These are phyloP conservation scores for Gastrolobium villosum DNA, from an alignment of 306 rosid genomes.

Conservation along the genomic window DNA sequence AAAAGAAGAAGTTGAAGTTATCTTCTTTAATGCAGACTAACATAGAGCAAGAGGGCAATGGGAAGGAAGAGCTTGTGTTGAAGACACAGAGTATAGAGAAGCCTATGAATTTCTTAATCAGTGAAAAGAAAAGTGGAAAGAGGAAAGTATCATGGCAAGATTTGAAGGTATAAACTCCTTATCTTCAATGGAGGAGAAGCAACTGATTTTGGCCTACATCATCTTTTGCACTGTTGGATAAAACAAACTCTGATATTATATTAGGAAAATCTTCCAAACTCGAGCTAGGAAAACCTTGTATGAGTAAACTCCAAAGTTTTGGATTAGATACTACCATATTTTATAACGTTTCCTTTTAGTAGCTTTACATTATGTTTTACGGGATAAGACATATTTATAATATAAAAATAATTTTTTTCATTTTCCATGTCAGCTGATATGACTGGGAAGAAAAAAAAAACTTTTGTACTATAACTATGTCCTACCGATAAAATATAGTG, in stretches of 20 bases:
- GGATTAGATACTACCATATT: background rate
- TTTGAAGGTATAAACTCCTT: conserved; percentile 44
- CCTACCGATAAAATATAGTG: too few relatives aligned
- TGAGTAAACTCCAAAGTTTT: background rate
- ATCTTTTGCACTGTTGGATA: background rate
- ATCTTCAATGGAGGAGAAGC: background rate
- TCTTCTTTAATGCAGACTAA: conserved; percentile 43
- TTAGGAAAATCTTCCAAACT: conserved; percentile 1
- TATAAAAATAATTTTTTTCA: too few relatives aligned
- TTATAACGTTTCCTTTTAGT: too few relatives aligned
- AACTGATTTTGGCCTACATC: background rate
- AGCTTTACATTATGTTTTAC: too few relatives aligned
- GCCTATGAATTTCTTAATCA: conserved; percentile 42
- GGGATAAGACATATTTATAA: too few relatives aligned
- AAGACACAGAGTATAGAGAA: conserved; percentile 45
- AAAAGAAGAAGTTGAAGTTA: background rate
- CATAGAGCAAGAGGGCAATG: conserved; percentile 13
- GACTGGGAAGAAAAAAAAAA: background rate
- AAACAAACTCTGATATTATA: conserved; percentile 6
- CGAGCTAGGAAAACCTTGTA: conserved; percentile 1
- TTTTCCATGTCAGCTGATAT: too few relatives aligned
- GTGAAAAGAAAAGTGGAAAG: conserved; percentile 46
- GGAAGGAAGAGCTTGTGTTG: conserved; percentile 25
- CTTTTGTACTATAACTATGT: too few relatives aligned
- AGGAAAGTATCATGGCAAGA: conserved; percentile 56